These are phyloP conservation scores for Brasilioporus rufonigricans DNA, from an alignment of 768 basidiomycete species.

Conservation along the genomic window DNA sequence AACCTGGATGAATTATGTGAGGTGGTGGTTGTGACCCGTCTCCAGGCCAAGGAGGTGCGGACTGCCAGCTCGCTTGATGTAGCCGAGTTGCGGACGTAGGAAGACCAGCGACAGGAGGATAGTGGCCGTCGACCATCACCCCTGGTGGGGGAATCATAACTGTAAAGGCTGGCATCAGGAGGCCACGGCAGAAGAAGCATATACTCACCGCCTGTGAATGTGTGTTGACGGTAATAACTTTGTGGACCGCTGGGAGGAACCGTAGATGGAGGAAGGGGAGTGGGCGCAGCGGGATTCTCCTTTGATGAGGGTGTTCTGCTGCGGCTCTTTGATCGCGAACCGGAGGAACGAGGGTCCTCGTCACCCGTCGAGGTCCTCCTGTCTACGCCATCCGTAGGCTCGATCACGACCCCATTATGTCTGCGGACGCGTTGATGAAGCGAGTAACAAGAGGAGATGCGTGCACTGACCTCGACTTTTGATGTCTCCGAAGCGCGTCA, in stretches of 20 bases:
- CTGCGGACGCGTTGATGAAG: conserved; percentile 23
- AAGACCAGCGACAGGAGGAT: conserved; percentile 40
- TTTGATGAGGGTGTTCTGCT: conserved; percentile 46
- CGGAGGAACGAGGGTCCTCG: conserved; percentile 34
- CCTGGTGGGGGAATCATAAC: conserved; percentile 43
- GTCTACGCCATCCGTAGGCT: conserved; percentile 36
- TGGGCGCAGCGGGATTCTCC: conserved; percentile 36
- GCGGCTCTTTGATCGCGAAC: conserved; percentile 48
- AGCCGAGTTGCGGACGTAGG: conserved; percentile 55
- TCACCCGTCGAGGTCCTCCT: conserved; percentile 21
- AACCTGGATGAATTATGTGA: conserved; percentile 34
- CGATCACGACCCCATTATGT: conserved; percentile 68
- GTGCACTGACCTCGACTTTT: conserved; percentile 65
- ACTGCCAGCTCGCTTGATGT: conserved; percentile 42
- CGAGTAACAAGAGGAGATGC: background rate
- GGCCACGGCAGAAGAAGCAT: background rate
- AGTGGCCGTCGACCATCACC: conserved; percentile 42
- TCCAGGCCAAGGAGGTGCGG: conserved; percentile 32
- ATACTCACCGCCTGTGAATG: conserved; percentile 42
- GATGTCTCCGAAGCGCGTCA: conserved; percentile 78
- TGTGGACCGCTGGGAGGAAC: conserved; percentile 38
- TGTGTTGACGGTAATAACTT: conserved; percentile 68
- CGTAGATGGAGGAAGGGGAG: conserved; percentile 35
- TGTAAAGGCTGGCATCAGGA: conserved; percentile 17
- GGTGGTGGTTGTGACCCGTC: conserved; percentile 38